Conservation (phyloP, 768 basidiomycete genomes). For the Trametes meyenii region DNA sequence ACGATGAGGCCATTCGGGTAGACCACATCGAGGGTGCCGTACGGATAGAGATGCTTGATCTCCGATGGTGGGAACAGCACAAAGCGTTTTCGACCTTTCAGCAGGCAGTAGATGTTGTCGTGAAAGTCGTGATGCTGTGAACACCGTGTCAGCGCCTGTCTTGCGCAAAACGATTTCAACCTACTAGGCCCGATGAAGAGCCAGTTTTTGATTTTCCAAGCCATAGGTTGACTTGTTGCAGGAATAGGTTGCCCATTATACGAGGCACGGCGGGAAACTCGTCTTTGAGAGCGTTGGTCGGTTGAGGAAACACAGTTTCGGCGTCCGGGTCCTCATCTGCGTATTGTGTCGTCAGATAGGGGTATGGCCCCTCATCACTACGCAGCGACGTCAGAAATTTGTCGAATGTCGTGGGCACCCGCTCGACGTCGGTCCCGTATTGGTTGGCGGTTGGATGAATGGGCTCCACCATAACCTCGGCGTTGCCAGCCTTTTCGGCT, state of each 20-base stretch:
- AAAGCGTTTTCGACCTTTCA: slow-evolving; percentile 36
- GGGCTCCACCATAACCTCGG: slow-evolving; percentile 33
- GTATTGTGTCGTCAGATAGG: slow-evolving; percentile 37
- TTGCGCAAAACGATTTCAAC: not conserved
- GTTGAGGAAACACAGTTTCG: slow-evolving; percentile 33
- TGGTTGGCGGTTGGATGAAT: slow-evolving; percentile 31
- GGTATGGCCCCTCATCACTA: slow-evolving; percentile 23
- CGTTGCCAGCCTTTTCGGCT: slow-evolving; percentile 28
- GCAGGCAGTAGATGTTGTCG: slow-evolving; percentile 37
- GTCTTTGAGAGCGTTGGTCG: slow-evolving; percentile 31
- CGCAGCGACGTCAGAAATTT: slow-evolving; percentile 28
- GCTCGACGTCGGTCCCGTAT: slow-evolving; percentile 34
- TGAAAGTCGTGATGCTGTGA: slow-evolving; percentile 37
- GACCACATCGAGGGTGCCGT: slow-evolving; percentile 28
- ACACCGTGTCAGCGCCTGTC: not conserved
- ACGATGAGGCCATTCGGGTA: slow-evolving; percentile 36
- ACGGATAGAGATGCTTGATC: slow-evolving; percentile 29
- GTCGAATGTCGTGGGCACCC: slow-evolving; percentile 29
- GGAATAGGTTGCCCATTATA: slow-evolving; percentile 34
- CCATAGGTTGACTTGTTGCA: slow-evolving; percentile 39
- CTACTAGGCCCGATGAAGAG: slow-evolving; percentile 35
- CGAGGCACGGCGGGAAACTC: slow-evolving; percentile 34
- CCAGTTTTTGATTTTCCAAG: slow-evolving; percentile 33
- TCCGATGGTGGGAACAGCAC: slow-evolving; percentile 35
- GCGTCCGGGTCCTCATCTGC: slow-evolving; percentile 30